phyloP scores from a whole-genome alignment of 805 yeast genomes.

The Candida boidinii region DNA sequence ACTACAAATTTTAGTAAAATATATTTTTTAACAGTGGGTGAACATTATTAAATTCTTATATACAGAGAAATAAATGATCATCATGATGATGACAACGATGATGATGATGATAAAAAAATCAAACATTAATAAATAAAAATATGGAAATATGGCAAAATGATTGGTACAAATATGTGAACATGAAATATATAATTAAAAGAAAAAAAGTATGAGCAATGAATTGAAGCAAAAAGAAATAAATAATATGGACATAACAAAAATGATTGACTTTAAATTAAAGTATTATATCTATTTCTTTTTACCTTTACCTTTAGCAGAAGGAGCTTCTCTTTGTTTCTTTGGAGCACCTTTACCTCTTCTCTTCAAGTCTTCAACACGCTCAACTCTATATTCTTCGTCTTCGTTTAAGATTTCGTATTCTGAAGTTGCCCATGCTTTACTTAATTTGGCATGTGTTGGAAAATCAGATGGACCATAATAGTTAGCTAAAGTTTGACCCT shows the following conservation, averaged over 20 bases:
- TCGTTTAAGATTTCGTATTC: slow-evolving; percentile 46
- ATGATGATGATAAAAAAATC: no score
- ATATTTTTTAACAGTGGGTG: no score
- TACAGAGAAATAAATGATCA: no score
- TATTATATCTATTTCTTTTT: slow-evolving; percentile 29
- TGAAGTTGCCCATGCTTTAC: slow-evolving; percentile 16
- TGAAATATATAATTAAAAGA: background rate
- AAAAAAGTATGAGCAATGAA: no score
- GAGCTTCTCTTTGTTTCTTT: slow-evolving; percentile 53
- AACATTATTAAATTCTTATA: no score
- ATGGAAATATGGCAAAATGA: no score
- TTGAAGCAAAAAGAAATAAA: no score
- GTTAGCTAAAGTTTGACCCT: slow-evolving; percentile 60
- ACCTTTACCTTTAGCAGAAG: slow-evolving; percentile 20
- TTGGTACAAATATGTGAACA: no score
- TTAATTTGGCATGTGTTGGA: slow-evolving; percentile 39
- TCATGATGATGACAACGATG: no score
- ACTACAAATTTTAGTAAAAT: no score
- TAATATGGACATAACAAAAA: no score
- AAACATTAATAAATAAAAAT: no score
- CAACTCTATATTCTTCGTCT: slow-evolving; percentile 60
- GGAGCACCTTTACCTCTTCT: slow-evolving; percentile 90
- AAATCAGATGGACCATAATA: slow-evolving; percentile 73
- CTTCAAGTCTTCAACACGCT: slow-evolving; percentile 56
- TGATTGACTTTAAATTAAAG: background rate